phyloP scores from a whole-genome alignment of 805 yeast genomes.

The Myxozyma vanderwaltii region DNA sequence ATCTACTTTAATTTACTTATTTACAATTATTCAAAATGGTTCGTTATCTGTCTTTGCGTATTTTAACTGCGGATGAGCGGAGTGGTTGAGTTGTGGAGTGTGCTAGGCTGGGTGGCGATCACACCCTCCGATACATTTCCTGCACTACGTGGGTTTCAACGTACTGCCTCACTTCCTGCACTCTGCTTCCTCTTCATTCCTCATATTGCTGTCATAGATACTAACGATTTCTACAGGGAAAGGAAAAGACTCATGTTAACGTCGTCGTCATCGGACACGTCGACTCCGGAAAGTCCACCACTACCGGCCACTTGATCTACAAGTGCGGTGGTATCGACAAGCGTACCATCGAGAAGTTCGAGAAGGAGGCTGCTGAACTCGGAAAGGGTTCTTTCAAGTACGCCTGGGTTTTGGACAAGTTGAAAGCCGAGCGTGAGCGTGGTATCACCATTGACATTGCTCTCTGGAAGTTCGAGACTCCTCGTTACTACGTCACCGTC shows the following conservation, averaged over 20 bases:
- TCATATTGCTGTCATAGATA: no score
- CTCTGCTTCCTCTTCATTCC: no score
- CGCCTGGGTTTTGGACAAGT: conserved; percentile 96
- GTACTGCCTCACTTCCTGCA: no score
- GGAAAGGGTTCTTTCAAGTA: conserved; percentile 94
- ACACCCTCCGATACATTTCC: no score
- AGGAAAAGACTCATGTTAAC: conserved; percentile 84
- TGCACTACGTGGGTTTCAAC: no score
- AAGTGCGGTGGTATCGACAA: conserved; percentile 98
- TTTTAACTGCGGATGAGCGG: background rate
- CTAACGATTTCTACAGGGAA: no score
- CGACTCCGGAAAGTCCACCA: conserved; percentile 99
- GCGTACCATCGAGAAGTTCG: conserved; percentile 98
- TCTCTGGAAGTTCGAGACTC: conserved; percentile 90
- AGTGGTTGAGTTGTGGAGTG: background rate
- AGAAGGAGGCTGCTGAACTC: conserved; percentile 94
- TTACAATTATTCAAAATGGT: conserved; percentile 38
- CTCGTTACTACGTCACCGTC: conserved; percentile 84
- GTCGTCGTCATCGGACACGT: conserved; percentile 99
- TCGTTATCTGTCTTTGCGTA: conserved; percentile 26
- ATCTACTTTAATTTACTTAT: background rate
- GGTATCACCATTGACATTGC: conserved; percentile 96
- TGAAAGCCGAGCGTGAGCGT: conserved; percentile 95
- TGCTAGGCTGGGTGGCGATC: background rate
- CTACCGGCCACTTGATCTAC: conserved; percentile 99